phyloP scores from a whole-genome alignment of 1,284 basidiomycete species.

The Moesziomyces sp. region DNA sequence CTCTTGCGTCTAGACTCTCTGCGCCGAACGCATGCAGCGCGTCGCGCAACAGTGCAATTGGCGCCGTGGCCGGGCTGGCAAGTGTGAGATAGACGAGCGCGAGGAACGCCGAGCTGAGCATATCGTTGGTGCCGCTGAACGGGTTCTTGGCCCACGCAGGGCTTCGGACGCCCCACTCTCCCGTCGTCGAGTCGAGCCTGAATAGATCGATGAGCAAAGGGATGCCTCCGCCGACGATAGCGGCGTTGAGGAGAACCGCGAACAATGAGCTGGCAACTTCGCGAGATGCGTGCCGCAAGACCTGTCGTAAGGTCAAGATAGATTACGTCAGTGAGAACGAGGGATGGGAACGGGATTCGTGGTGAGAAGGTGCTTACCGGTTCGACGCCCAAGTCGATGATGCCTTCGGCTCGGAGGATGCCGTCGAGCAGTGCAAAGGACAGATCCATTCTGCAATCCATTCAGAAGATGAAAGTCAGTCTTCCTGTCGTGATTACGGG shows the following conservation, averaged over 20 bases:
- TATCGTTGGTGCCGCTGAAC: slow-evolving; percentile 39
- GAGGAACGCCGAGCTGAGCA: slow-evolving; percentile 32
- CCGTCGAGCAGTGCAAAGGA: slow-evolving; percentile 48
- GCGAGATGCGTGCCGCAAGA: slow-evolving; percentile 35
- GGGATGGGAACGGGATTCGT: not conserved
- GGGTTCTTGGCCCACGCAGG: slow-evolving; percentile 50
- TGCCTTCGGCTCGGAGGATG: slow-evolving; percentile 54
- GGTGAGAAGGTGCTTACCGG: slow-evolving; percentile 17
- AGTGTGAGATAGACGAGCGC: slow-evolving; percentile 28
- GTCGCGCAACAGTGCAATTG: slow-evolving; percentile 3
- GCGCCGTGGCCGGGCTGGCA: not conserved
- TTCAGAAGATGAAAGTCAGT: too few relatives aligned
- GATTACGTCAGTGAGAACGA: too few relatives aligned
- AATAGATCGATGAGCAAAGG: slow-evolving; percentile 56
- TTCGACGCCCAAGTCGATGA: slow-evolving; percentile 50
- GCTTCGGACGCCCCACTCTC: slow-evolving; percentile 48
- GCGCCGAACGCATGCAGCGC: slow-evolving; percentile 1
- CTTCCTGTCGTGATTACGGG: too few relatives aligned
- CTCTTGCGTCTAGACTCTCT: slow-evolving; percentile 7
- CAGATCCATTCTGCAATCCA: slow-evolving; percentile 36
- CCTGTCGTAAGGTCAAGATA: slow-evolving; percentile 6
- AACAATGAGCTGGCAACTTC: slow-evolving; percentile 41
- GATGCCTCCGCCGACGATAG: slow-evolving; percentile 51
- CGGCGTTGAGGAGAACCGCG: slow-evolving; percentile 47
- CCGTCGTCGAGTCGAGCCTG: slow-evolving; percentile 46